Percentiles rank a stretch among this genome's conserved stretches.
These are phyloP conservation scores for Aeminium ludgeri DNA, from an alignment of 495 filamentous ascomycete genomes.

Conservation along the genomic window DNA sequence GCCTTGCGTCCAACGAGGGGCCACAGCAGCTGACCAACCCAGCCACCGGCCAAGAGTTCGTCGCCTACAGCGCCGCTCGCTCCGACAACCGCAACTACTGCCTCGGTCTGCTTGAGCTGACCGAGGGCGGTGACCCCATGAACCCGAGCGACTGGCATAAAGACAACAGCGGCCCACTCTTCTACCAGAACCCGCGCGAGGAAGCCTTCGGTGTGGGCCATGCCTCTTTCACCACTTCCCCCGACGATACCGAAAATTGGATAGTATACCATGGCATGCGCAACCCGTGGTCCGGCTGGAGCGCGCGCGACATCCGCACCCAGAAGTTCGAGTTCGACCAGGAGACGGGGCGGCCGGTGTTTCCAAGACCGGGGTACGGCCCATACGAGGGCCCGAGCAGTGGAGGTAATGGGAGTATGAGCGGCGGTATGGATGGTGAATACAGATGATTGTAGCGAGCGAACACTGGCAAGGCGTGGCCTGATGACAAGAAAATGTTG, in stretches of 20 bases:
- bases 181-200: constrained; percentile 31
- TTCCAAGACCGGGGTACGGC: too few relatives aligned
- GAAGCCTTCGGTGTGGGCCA: constrained; percentile 33
- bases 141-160: constrained; percentile 31
- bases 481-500: too few relatives aligned
- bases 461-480: too few relatives aligned
- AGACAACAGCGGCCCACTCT: constrained; percentile 29
- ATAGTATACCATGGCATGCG: constrained; percentile 35
- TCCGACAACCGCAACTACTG: constrained; percentile 32
- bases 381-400: too few relatives aligned
- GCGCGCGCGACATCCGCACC: constrained; percentile 25
- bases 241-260: constrained; percentile 31
- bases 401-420: too few relatives aligned
- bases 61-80: constrained; percentile 32
- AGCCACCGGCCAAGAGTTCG: constrained; percentile 29
- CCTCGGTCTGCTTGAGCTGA: constrained; percentile 28
- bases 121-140: constrained; percentile 33
- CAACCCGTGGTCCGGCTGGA: constrained; percentile 24
- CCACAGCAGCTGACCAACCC: constrained; percentile 34
- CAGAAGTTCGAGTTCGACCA: constrained; percentile 23
- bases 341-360: neutral
- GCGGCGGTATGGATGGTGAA: too few relatives aligned
- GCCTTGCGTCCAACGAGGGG: constrained; percentile 32
- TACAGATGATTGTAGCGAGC: too few relatives aligned
- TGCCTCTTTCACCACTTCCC: constrained; percentile 31